Evolutionary conservation across 2,329 filamentous ascomycete species (phyloP).

Genomic region (Akanthomyces lecanii): DNA sequence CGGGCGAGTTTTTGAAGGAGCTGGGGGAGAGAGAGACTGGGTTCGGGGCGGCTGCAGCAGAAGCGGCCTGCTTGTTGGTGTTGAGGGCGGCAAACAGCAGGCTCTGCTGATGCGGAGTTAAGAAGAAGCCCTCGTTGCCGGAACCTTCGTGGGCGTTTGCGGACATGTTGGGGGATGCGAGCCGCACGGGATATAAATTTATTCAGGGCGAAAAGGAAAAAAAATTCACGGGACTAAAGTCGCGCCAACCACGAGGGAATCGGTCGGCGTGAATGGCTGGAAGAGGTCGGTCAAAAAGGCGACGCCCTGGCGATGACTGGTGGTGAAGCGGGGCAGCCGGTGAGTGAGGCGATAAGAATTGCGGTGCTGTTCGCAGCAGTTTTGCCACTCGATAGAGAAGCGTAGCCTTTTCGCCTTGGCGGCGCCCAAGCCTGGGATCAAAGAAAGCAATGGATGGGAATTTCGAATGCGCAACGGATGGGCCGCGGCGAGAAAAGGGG

Average conservation of each 20-base stretch:
- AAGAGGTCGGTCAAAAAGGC: neutral
- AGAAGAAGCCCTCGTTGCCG: constrained; percentile 54
- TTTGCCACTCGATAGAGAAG: neutral
- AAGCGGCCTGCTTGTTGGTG: constrained; percentile 53
- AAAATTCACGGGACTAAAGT: neutral
- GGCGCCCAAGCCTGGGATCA: constrained; percentile 9
- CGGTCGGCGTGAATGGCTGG: neutral
- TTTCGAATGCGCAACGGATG: neutral
- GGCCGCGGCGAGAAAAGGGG: neutral
- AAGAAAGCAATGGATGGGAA: neutral
- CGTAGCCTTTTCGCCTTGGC: neutral
- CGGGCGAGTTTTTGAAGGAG: constrained; percentile 47
- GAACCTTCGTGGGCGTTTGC: constrained; percentile 38
- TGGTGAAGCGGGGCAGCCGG: constrained; percentile 13
- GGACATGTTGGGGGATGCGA: constrained; percentile 37
- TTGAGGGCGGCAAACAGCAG: constrained; percentile 72
- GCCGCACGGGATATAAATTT: neutral
- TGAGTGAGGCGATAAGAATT: neutral
- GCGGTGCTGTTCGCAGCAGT: neutral
- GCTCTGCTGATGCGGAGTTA: constrained; percentile 73
- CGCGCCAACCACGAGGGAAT: neutral
- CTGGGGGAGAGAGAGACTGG: constrained; percentile 43
- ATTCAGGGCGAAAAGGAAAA: neutral
- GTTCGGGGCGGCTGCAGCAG: constrained; percentile 30
- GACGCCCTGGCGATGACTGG: constrained; percentile 13